These are phyloP conservation scores for Purpureocillium lavendulum DNA, from an alignment of 2,329 filamentous ascomycete species.

Conservation along the genomic window DNA sequence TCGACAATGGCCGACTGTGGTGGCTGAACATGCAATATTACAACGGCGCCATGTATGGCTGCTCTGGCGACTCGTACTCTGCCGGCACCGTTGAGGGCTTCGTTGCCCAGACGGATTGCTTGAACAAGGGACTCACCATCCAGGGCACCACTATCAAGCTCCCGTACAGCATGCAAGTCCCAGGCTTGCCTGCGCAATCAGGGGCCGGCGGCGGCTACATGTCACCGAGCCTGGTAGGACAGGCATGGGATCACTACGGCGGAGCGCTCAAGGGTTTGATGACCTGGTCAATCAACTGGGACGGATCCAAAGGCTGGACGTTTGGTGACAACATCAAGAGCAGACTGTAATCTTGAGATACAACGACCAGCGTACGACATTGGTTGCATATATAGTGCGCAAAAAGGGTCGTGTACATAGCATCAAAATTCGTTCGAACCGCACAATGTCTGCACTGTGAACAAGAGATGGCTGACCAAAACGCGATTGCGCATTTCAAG, in stretches of 20 bases:
- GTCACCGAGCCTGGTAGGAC: constrained; percentile 16
- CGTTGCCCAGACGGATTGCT: constrained; percentile 25
- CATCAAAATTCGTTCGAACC: no score
- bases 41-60: constrained; percentile 28
- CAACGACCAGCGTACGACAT: no score
- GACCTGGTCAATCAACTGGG: constrained; percentile 30
- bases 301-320: constrained; percentile 23
- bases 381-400: no score
- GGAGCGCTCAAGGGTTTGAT: constrained; percentile 24
- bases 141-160: constrained; percentile 22
- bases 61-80: constrained; percentile 21
- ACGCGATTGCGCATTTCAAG: no score
- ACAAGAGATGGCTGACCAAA: no score
- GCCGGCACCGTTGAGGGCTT: constrained; percentile 23
- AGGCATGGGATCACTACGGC: constrained; percentile 21
- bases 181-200: constrained; percentile 24
- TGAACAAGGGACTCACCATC: constrained; percentile 21
- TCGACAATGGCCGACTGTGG: constrained; percentile 25
- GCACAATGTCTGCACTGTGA: no score
- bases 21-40: constrained; percentile 30
- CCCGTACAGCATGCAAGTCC: constrained; percentile 25
- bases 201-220: constrained; percentile 25
- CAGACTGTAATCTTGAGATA: constrained; percentile 7
- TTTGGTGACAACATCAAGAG: constrained; percentile 22
- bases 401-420: no score